Evolutionary conservation across 176 grass and related monocot genomes (phyloP).

Genomic region (Pontederia crassipes): DNA sequence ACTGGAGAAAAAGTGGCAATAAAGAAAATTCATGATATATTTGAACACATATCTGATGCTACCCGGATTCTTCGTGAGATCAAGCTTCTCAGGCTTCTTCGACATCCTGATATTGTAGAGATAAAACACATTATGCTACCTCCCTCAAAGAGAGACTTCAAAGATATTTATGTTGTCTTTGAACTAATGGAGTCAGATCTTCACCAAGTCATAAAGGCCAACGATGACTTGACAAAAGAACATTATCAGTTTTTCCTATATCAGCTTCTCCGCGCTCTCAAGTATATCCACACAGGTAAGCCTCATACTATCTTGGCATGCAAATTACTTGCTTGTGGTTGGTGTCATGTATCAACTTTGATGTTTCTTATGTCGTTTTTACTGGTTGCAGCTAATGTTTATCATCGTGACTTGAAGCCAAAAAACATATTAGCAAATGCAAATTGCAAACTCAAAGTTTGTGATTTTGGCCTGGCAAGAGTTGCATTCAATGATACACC

Average conservation of each 20-base stretch:
- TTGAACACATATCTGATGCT: constrained; percentile 77
- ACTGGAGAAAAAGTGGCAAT: constrained; percentile 90
- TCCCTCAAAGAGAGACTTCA: constrained; percentile 71
- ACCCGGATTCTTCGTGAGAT: constrained; percentile 87
- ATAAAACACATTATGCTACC: constrained; percentile 95
- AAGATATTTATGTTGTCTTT: constrained; percentile 86
- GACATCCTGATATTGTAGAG: constrained; percentile 89
- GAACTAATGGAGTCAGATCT: constrained; percentile 94
- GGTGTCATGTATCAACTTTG: not conserved
- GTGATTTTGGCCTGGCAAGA: constrained; percentile 97
- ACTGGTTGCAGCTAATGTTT: constrained; percentile 74
- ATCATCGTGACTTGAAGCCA: constrained; percentile 96
- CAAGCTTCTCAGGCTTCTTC: constrained; percentile 74
- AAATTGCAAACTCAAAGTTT: constrained; percentile 98
- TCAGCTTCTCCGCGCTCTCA: constrained; percentile 86
- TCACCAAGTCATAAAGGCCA: constrained; percentile 97
- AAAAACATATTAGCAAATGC: constrained; percentile 99
- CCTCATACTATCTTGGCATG: not conserved
- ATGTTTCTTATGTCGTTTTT: not conserved
- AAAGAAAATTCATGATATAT: constrained; percentile 87
- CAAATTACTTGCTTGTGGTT: not conserved
- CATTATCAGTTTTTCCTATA: constrained; percentile 94
- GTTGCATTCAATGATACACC: constrained; percentile 84
- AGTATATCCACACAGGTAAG: constrained; percentile 91
- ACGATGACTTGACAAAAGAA: constrained; percentile 91